Evolutionary conservation across 495 filamentous ascomycete species (phyloP).

Genomic region (Bryoglossum gracile): DNA sequence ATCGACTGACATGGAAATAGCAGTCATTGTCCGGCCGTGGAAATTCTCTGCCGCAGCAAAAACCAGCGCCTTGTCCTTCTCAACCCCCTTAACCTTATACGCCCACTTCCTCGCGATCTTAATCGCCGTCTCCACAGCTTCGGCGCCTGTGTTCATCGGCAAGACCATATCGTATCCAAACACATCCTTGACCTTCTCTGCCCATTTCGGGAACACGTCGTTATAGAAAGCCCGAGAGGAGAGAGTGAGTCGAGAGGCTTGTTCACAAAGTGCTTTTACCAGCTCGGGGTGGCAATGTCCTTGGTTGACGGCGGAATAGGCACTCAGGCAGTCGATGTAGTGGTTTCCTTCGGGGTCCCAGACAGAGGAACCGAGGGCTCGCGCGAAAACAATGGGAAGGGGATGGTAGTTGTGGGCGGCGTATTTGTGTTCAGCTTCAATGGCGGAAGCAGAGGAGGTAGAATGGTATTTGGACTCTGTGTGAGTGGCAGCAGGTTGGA

Average conservation of each 20-base stretch:
- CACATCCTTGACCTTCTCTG: conserved; percentile 74
- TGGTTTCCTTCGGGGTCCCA: conserved; percentile 97
- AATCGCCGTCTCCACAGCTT: conserved; percentile 96
- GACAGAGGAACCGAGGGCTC: conserved; percentile 74
- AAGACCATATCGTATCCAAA: conserved; percentile 99
- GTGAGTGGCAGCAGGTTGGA: conserved; percentile 40
- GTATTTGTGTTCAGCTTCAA: conserved; percentile 70
- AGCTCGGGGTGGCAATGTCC: conserved; percentile 97
- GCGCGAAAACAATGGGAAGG: conserved; percentile 84
- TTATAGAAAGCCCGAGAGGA: conserved; percentile 98
- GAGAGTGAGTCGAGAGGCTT: conserved; percentile 83
- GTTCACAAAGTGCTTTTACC: conserved; percentile 79
- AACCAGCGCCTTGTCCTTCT: conserved; percentile 74
- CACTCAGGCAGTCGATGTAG: conserved; percentile 96
- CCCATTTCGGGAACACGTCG: conserved; percentile 96
- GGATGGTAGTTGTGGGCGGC: conserved; percentile 99
- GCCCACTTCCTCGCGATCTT: conserved; percentile 99
- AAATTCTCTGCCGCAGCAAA: conserved; percentile 89
- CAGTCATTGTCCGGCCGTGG: conserved; percentile 91
- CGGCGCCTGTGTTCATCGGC: conserved; percentile 98
- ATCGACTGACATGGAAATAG: conserved; percentile 90
- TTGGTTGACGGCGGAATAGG: conserved; percentile 97
- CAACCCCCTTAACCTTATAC: conserved; percentile 92
- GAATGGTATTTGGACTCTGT: conserved; percentile 62
- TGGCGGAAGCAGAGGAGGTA: conserved; percentile 68